Evolutionary conservation across 768 basidiomycete genomes (phyloP).

Genomic region (Macrocybe gigantea): DNA sequence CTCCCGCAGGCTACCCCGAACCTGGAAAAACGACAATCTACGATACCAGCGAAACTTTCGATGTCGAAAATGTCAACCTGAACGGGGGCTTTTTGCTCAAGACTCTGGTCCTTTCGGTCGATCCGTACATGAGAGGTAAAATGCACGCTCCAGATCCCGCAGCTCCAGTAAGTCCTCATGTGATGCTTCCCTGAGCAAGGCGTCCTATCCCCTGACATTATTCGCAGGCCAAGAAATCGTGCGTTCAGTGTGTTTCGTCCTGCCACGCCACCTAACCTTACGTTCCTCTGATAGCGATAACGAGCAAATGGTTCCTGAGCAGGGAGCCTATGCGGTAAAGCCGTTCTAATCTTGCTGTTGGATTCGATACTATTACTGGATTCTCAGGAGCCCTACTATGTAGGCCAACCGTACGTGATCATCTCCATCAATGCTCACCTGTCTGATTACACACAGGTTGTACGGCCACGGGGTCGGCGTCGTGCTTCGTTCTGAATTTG

Average conservation of each 20-base stretch:
- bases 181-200: no score
- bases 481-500: conserved; percentile 26
- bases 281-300: no score
- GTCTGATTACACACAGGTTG: conserved; percentile 10
- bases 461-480: conserved; percentile 26
- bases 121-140: neutral
- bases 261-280: no score
- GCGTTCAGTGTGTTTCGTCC: no score
- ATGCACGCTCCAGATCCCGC: neutral
- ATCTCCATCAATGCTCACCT: neutral
- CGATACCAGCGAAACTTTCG: conserved; percentile 8
- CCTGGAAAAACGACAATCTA: neutral
- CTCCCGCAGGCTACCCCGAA: neutral
- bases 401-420: conserved; percentile 4
- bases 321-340: neutral
- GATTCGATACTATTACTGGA: neutral
- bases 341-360: neutral
- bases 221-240: no score
- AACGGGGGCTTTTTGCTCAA: conserved; percentile 16
- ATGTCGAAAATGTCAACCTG: conserved; percentile 13
- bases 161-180: neutral
- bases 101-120: conserved; percentile 11
- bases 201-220: no score
- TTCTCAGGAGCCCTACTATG: neutral
- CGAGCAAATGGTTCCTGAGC: no score